Evolutionary conservation across 768 basidiomycete species (phyloP).

Genomic region (Kondoa subrosea): DNA sequence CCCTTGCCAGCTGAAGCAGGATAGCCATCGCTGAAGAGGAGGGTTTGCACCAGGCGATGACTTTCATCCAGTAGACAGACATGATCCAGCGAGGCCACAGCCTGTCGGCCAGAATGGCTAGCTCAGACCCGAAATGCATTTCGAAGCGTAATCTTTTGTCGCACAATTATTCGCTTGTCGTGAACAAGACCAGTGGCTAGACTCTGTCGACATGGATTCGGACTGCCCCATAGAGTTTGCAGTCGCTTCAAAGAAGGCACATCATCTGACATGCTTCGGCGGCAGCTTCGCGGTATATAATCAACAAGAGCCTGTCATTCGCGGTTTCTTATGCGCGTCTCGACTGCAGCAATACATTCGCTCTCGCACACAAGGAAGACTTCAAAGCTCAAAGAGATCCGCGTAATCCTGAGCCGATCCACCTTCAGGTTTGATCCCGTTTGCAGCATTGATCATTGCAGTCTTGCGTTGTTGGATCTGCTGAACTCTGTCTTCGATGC

Average conservation of each 20-base stretch:
- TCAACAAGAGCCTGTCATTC: not conserved
- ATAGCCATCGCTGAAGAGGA: conserved; percentile 21
- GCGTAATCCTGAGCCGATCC: conserved; percentile 10
- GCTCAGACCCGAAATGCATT: not conserved
- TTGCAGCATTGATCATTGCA: conserved; percentile 69
- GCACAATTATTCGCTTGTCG: not conserved
- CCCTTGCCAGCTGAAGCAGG: not conserved
- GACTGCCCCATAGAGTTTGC: not conserved
- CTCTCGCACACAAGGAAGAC: too few relatives aligned
- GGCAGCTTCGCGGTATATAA: not conserved
- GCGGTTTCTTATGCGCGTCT: too few relatives aligned
- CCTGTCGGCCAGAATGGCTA: conserved; percentile 5
- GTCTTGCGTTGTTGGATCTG: conserved; percentile 57
- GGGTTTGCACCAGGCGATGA: not conserved
- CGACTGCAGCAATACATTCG: too few relatives aligned
- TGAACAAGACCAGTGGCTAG: not conserved
- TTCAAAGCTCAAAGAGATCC: conserved; percentile 13
- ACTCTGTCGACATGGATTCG: not conserved
- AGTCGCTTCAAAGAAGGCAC: not conserved
- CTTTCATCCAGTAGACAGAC: conserved; percentile 17
- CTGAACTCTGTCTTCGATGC: conserved; percentile 28
- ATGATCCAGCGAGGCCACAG: not conserved
- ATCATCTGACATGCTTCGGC: too few relatives aligned
- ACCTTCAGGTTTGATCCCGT: conserved; percentile 38
- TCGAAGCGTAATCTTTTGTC: not conserved